Conservation (phyloP, 345 rosid species). For the Psidium friedrichsthalianum region DNA sequence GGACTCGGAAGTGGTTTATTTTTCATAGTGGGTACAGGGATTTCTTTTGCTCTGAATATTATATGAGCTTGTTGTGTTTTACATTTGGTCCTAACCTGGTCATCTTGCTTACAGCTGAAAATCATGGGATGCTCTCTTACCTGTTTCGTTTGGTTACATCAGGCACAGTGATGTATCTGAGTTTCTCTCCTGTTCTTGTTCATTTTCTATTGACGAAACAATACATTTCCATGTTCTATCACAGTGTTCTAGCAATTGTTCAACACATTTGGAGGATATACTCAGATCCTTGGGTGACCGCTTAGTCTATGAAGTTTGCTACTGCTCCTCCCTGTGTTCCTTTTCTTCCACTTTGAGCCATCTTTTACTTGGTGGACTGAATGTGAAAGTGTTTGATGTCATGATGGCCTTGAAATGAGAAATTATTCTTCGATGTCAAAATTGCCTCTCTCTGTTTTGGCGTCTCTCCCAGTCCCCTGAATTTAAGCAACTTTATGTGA, state of each 20-base stretch:
- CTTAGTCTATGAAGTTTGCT: not conserved
- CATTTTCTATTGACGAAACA: not conserved
- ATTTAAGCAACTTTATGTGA: not conserved
- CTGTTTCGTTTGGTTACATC: too few relatives aligned
- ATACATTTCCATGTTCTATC: not conserved
- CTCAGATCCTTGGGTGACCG: not conserved
- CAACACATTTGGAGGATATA: not conserved
- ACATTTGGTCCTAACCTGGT: not conserved
- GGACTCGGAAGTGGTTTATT: not conserved
- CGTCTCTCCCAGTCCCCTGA: not conserved
- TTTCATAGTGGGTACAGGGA: not conserved
- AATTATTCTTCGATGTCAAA: not conserved
- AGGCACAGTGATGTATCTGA: too few relatives aligned
- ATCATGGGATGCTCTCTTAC: too few relatives aligned
- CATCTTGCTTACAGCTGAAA: not conserved
- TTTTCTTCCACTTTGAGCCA: not conserved
- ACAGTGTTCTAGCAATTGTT: not conserved
- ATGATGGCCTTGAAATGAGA: not conserved
- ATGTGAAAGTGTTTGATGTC: not conserved
- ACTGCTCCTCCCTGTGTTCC: accelerated
- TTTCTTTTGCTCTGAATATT: not conserved
- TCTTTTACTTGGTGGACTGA: not conserved
- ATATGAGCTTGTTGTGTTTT: not conserved
- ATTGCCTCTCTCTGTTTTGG: too few relatives aligned
- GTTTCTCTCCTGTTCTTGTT: not conserved